Conservation (phyloP, 176 grass and related monocot genomes). For the Oryza meridionalis region DNA sequence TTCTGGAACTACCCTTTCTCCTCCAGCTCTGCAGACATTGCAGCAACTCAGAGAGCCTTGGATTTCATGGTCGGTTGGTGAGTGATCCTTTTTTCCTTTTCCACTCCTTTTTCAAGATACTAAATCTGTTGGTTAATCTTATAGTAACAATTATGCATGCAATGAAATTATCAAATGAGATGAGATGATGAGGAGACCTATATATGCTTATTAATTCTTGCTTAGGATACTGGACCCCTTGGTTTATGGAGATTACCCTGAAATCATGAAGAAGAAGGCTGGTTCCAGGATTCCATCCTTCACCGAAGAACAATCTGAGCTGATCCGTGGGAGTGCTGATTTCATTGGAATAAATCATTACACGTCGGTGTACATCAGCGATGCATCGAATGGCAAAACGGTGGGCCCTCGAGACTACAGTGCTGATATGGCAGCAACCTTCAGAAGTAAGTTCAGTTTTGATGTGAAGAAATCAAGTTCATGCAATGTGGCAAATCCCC, state of each 20-base stretch:
- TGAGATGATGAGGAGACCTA: background rate
- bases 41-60: slow-evolving; percentile 56
- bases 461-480: background rate
- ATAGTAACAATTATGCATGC: background rate
- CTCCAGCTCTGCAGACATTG: slow-evolving; percentile 38
- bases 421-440: slow-evolving; percentile 45
- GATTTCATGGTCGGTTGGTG: slow-evolving; percentile 78
- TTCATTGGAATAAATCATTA: slow-evolving; percentile 89
- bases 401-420: slow-evolving; percentile 45
- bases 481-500: background rate
- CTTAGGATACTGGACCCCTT: slow-evolving; percentile 67
- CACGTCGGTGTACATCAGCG: slow-evolving; percentile 61
- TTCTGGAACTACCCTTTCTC: slow-evolving; percentile 74
- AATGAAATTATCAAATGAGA: no score
- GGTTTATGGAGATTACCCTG: slow-evolving; percentile 79
- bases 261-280: slow-evolving; percentile 65
- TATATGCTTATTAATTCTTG: background rate
- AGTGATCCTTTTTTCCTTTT: background rate
- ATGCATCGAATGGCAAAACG: slow-evolving; percentile 30
- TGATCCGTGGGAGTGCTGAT: slow-evolving; percentile 68
- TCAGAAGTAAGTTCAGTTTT: slow-evolving; percentile 53
- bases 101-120: background rate
- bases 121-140: background rate
- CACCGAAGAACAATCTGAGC: slow-evolving; percentile 54
- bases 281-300: slow-evolving; percentile 67